Evolutionary conservation across 2,329 filamentous ascomycete species (phyloP), one percentile per base, ranked within the genome.

Genomic region (Polytolypa hystricis): DNA sequence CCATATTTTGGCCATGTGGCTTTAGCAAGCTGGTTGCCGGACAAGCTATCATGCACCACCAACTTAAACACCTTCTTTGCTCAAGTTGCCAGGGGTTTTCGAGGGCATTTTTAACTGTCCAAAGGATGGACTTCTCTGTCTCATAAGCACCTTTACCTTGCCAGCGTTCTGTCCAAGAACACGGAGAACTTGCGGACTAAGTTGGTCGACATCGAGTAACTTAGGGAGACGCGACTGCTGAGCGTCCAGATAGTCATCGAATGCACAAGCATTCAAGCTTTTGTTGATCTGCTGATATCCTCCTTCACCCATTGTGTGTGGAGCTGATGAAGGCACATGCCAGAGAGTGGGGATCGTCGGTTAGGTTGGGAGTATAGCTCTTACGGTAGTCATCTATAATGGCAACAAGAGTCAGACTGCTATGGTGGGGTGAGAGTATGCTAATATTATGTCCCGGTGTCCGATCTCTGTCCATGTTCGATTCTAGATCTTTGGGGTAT

Each of bases 221-320:
- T 50, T 23, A 0, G 65, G 64, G 0, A 70, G 45, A 8, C 35
- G 34, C 7, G 52, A 38, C 17, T 47, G 45, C 40, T 70, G 67
- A 1, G 44, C 47, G 5, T 56, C 48, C 2, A 71, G 60, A 46
- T 68, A 71, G 20, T 68, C 64, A 16, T 69, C 61, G 41, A 69
- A 70, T 6, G 57, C 64, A 45, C 64, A 64, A 17, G 63, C 58
- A 42, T 69, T 65, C 8, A 69, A 48, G 0, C 59, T 43, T 38
- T 67, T 66, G 56, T 69, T 69, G 45, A 69, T 69, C 42, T 68
- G 63, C 10, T 48, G 48, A 47, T 66, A 66, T 19, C 62, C 61
- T 3, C 60, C 59, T 46, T 50, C 41, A 40, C 19, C 45, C 29
- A 33, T 33, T 36, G n/a, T n/a, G n/a, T n/a, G n/a, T n/a, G n/a